phyloP scores from a whole-genome alignment of 2,329 filamentous ascomycete genomes.

The Albophoma yamanashiensis region DNA sequence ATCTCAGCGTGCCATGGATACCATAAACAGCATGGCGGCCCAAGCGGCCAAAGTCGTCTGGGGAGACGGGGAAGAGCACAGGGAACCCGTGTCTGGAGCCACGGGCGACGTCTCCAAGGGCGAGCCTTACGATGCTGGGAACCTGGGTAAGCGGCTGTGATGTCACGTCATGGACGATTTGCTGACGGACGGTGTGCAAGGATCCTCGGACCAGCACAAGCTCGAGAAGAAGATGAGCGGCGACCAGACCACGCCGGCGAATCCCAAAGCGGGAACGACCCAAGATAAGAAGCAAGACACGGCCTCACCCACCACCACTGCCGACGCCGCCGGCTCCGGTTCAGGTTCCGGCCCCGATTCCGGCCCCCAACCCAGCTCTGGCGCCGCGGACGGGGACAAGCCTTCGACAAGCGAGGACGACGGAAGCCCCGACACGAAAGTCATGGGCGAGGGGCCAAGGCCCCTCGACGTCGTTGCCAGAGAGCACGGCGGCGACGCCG shows the following conservation, averaged over 20 bases:
- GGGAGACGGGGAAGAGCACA: conserved; percentile 27
- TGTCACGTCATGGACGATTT: not conserved
- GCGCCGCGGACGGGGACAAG: not conserved
- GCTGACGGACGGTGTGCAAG: not conserved
- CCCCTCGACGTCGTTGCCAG: conserved; percentile 24
- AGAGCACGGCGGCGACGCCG: conserved; percentile 21
- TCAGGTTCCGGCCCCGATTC: not conserved
- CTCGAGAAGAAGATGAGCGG: conserved; percentile 2
- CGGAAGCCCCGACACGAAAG: conserved; percentile 19
- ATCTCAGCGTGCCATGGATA: conserved; percentile 41
- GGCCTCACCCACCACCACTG: not conserved
- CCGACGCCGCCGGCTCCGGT: not conserved
- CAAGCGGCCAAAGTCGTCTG: conserved; percentile 31
- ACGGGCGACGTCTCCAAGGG: conserved; percentile 54
- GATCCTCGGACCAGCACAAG: conserved; percentile 3
- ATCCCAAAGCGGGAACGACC: not conserved
- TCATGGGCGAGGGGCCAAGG: conserved; percentile 15
- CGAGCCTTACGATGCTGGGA: conserved; percentile 73
- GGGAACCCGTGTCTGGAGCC: conserved; percentile 63
- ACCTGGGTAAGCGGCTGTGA: conserved; percentile 38
- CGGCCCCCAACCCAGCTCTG: not conserved
- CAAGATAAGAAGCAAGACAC: not conserved
- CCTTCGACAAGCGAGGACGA: conserved; percentile 14
- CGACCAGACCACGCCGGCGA: not conserved
- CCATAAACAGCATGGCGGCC: conserved; percentile 43